Evolutionary conservation across 768 basidiomycete genomes (phyloP).

Genomic region (Gymnopilus junonius): DNA sequence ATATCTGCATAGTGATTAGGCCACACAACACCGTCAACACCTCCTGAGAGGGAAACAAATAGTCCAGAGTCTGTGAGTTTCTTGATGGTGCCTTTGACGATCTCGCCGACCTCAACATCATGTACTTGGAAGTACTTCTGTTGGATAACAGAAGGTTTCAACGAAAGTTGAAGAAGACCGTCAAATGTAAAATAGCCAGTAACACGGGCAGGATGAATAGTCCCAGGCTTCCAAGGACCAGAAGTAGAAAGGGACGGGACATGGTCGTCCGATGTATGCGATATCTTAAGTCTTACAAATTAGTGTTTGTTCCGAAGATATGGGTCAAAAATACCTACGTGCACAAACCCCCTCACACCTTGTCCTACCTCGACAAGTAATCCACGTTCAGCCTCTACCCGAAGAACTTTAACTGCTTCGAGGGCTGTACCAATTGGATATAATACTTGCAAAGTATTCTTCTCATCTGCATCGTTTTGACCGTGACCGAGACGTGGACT

Average conservation of each 20-base stretch:
- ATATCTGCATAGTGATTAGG: slow-evolving; percentile 97
- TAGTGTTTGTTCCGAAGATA: slow-evolving; percentile 2
- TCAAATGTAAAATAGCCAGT: slow-evolving; percentile 86
- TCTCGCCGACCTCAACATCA: slow-evolving; percentile 85
- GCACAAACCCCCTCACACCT: slow-evolving; percentile 79
- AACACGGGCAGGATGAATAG: slow-evolving; percentile 84
- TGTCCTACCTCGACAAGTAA: slow-evolving; percentile 69
- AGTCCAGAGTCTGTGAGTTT: slow-evolving; percentile 79
- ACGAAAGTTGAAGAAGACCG: slow-evolving; percentile 84
- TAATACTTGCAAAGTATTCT: slow-evolving; percentile 48
- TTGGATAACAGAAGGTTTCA: slow-evolving; percentile 81
- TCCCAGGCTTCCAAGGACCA: slow-evolving; percentile 80
- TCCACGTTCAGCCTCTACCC: slow-evolving; percentile 84
- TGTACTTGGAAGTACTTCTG: slow-evolving; percentile 84
- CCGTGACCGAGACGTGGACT: slow-evolving; percentile 38
- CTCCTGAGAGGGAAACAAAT: slow-evolving; percentile 86
- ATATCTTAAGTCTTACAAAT: slow-evolving; percentile 65
- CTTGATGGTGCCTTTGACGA: slow-evolving; percentile 88
- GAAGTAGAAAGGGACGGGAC: slow-evolving; percentile 78
- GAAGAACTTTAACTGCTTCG: slow-evolving; percentile 71
- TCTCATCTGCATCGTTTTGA: slow-evolving; percentile 20
- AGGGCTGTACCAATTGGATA: slow-evolving; percentile 79
- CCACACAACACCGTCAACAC: slow-evolving; percentile 92
- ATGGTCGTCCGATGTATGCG: slow-evolving; percentile 91
- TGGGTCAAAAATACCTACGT: slow-evolving; percentile 56